Percentiles rank a stretch among this genome's conserved stretches.
These are phyloP conservation scores for Daldinia caldariorum DNA, from an alignment of 495 filamentous ascomycete species.

Conservation along the genomic window DNA sequence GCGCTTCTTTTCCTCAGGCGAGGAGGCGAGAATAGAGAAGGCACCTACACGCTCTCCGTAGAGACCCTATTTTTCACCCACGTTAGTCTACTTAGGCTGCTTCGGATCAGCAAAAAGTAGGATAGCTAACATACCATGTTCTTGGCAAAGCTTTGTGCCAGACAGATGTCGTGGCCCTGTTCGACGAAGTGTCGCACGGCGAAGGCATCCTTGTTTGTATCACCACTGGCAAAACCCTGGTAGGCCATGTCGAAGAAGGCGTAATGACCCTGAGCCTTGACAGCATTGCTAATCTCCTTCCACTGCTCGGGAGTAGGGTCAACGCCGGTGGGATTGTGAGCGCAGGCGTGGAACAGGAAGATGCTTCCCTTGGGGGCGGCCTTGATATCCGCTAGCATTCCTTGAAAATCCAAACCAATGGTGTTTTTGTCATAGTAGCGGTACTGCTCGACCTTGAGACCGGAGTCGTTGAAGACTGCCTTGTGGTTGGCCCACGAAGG, in stretches of 20 bases:
- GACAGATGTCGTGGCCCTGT: conserved; percentile 87
- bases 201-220: conserved; percentile 92
- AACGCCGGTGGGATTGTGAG: conserved; percentile 98
- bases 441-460: conserved; percentile 91
- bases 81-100: conserved; percentile 1
- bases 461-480: conserved; percentile 93
- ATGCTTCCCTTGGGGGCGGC: conserved; percentile 84
- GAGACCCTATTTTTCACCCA: conserved; percentile 70
- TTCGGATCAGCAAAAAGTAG: background rate
- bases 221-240: conserved; percentile 95
- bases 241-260: conserved; percentile 99
- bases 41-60: conserved; percentile 98
- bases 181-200: conserved; percentile 90
- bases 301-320: conserved; percentile 94
- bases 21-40: conserved; percentile 89
- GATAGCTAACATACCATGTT: conserved; percentile 78
- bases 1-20: conserved; percentile 90
- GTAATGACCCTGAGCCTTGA: conserved; percentile 90
- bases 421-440: conserved; percentile 99
- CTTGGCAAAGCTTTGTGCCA: conserved; percentile 98
- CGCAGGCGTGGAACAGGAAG: conserved; percentile 95
- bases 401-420: conserved; percentile 96
- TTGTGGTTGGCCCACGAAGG: conserved; percentile 99
- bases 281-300: conserved; percentile 87
- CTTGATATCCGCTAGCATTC: conserved; percentile 91